Conservation (phyloP, 768 basidiomycete genomes). For the Russula olivacea region DNA sequence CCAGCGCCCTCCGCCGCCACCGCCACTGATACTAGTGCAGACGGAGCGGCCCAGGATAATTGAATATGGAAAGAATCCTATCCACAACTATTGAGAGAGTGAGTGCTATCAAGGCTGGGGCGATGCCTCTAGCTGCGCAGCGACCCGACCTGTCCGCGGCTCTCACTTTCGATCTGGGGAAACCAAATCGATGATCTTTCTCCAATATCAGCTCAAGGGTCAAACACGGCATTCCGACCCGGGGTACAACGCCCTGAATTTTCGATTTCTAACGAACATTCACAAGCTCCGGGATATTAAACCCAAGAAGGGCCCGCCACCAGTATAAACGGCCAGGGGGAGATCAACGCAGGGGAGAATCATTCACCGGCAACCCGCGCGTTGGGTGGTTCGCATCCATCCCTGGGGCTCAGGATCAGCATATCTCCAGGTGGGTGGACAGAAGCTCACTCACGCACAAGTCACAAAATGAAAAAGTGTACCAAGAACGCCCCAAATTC, state of each 20-base stretch:
- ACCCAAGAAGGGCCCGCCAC: slow-evolving; percentile 20
- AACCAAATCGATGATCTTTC: slow-evolving; percentile 26
- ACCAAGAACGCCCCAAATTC: slow-evolving; percentile 31
- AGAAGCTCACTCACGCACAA: slow-evolving; percentile 12
- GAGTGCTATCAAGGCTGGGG: slow-evolving; percentile 26
- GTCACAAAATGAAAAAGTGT: slow-evolving; percentile 10
- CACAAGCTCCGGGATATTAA: slow-evolving; percentile 25
- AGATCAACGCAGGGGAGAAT: slow-evolving; percentile 15
- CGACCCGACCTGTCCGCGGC: slow-evolving; percentile 23
- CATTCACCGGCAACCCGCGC: slow-evolving; percentile 19
- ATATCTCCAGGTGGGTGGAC: slow-evolving; percentile 6
- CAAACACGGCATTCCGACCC: slow-evolving; percentile 21
- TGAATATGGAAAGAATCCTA: slow-evolving; percentile 1
- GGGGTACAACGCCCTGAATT: slow-evolving; percentile 19
- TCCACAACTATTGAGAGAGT: slow-evolving; percentile 2
- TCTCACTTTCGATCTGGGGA: slow-evolving; percentile 23
- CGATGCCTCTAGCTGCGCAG: slow-evolving; percentile 14
- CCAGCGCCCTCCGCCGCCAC: slow-evolving; percentile 17
- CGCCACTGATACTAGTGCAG: slow-evolving; percentile 9
- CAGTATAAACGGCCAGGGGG: slow-evolving; percentile 18
- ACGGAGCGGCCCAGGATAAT: slow-evolving; percentile 1
- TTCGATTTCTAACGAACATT: slow-evolving; percentile 25
- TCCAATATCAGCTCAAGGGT: slow-evolving; percentile 22
- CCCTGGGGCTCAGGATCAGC: slow-evolving; percentile 16
- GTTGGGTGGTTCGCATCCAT: slow-evolving; percentile 5